Evolutionary conservation across 495 filamentous ascomycete genomes (phyloP).

Genomic region (Aspergillus affinis): DNA sequence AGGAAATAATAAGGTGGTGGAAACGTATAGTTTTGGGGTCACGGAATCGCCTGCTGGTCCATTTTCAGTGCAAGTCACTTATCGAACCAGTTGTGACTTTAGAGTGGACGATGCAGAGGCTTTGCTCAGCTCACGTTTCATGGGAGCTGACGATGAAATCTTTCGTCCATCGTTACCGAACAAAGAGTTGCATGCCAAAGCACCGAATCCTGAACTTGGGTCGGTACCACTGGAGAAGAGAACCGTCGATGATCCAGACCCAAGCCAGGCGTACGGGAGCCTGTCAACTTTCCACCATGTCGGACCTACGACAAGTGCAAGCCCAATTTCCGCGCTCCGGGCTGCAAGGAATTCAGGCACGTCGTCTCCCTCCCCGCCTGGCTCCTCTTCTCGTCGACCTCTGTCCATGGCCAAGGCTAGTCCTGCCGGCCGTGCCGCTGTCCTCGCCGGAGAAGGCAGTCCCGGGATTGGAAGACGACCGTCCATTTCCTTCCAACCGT

Average conservation of each 20-base stretch:
- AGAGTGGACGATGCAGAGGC: conserved; percentile 88
- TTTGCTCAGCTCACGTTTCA: conserved; percentile 89
- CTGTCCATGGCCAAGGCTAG: conserved; percentile 57
- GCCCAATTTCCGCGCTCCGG: conserved; percentile 82
- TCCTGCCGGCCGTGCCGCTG: conserved; percentile 60
- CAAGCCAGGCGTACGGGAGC: conserved; percentile 84
- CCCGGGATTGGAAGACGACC: conserved; percentile 64
- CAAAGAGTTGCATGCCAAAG: conserved; percentile 34
- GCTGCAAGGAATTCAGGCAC: conserved; percentile 57
- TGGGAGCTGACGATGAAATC: conserved; percentile 85
- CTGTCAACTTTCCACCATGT: conserved; percentile 89
- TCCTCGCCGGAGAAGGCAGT: conserved; percentile 53
- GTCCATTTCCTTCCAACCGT: conserved; percentile 90
- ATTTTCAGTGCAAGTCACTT: conserved; percentile 76
- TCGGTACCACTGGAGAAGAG: conserved; percentile 63
- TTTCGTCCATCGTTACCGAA: conserved; percentile 70
- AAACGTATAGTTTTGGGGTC: conserved; percentile 72
- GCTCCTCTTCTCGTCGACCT: conserved; percentile 62
- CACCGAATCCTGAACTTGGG: conserved; percentile 58
- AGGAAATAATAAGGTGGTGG: conserved; percentile 63
- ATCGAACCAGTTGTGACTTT: conserved; percentile 86
- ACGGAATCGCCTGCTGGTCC: conserved; percentile 83
- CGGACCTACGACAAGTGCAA: conserved; percentile 70
- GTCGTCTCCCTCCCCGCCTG: conserved; percentile 44
- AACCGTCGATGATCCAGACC: conserved; percentile 55